These are phyloP conservation scores for Myriosclerotinia duriaeana DNA, from an alignment of 2,329 filamentous ascomycete species.

Conservation along the genomic window DNA sequence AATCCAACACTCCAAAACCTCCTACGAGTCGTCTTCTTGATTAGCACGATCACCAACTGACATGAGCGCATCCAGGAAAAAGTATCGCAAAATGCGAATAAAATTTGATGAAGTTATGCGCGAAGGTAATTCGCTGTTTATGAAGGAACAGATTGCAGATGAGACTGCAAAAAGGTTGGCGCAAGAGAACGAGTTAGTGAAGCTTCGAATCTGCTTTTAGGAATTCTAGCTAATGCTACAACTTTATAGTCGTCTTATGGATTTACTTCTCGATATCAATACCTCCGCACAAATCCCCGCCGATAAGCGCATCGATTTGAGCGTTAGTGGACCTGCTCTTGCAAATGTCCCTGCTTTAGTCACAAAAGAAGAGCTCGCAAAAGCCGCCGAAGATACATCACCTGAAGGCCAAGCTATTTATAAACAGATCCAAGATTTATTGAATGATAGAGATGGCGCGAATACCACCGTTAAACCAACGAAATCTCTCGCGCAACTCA, in stretches of 20 bases:
- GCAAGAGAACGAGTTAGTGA: conserved; percentile 85
- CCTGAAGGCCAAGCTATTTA: conserved; percentile 36
- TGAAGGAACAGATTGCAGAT: conserved; percentile 76
- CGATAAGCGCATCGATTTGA: conserved; percentile 72
- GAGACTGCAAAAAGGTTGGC: conserved; percentile 80
- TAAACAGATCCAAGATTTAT: conserved; percentile 33
- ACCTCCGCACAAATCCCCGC: conserved; percentile 74
- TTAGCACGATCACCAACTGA: conserved; percentile 28
- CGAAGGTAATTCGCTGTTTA: conserved; percentile 78
- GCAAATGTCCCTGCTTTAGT: conserved; percentile 34
- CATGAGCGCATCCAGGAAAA: conserved; percentile 73
- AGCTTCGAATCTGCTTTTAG: background rate
- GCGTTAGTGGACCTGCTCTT: conserved; percentile 37
- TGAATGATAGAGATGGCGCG: conserved; percentile 32
- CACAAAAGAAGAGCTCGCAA: conserved; percentile 33
- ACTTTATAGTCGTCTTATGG: conserved; percentile 73
- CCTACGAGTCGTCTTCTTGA: background rate
- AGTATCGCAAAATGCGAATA: conserved; percentile 89
- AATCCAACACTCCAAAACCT: background rate
- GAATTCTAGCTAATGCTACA: conserved; percentile 21
- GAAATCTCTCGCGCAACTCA: conserved; percentile 38
- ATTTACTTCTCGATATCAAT: conserved; percentile 88
- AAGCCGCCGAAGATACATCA: conserved; percentile 31
- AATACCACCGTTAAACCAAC: conserved; percentile 28
- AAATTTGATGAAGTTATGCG: conserved; percentile 75